Evolutionary conservation across 2,329 filamentous ascomycete genomes (phyloP), one percentile per base, ranked within the genome.

Genomic region (Microcyclospora tardicrescens): DNA sequence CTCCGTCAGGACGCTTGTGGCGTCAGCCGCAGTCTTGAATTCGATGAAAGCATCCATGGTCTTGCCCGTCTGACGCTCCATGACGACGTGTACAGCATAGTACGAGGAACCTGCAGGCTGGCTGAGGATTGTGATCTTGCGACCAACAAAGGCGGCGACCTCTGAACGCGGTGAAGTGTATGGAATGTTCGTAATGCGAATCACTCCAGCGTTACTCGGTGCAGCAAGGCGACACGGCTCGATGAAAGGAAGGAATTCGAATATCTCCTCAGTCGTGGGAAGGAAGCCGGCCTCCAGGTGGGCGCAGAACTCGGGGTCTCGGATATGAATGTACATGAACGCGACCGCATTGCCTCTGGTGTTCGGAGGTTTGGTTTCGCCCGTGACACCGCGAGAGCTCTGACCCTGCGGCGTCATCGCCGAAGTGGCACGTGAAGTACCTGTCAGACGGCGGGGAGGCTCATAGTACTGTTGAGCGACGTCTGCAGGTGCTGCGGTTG

Each of bases 31-130:
- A 13, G 44, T 52, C n/a, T 50, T 43, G 28, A 72, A 61, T 39
- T 74, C 70, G 30, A 71, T 60, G 45, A 61, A 74, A 42, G 62
- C 67, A 37, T 72, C 68, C 62, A 69, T 69, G 1, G 70, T 73
- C 57, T 73, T 73, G 13, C 66, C 68, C n/a, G 68, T 71, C 15
- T 66, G 63, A 15, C 69, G 67, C 44, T 74, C 71, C 69, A 73
- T 73, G 41, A 73, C 68, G 44, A 74, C 70, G 46, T 73, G 71
- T n/a, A 72, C 59, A 1, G 68, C 59, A 33, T 58, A 64, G 19
- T 66, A 69, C 5, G 57, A 46, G 5, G 53, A 47, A 19, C 53
- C 51, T 6, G 27, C 28, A 4, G 54, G 53, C 43, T 49, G 42
- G 16, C 53, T 47, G 13, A 67, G 47, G 28, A 66, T 50, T 12